Evolutionary conservation across 352 stramenopile species (phyloP), one percentile per base, ranked within the genome.

Genomic region (Phytophthora cryptogea): DNA sequence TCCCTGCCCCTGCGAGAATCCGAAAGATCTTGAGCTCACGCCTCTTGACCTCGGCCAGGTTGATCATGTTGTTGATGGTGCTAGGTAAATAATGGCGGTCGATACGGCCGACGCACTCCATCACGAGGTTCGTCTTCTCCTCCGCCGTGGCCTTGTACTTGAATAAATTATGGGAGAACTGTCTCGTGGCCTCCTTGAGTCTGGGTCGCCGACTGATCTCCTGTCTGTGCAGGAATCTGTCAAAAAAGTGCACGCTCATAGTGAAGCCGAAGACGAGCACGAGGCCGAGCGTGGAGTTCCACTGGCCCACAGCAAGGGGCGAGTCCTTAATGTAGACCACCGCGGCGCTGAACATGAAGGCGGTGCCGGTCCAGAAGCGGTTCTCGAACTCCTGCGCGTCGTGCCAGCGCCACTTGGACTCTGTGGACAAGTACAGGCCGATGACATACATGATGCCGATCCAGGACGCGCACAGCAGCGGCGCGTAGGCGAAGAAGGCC

Each of bases 331-430:
- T 92, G 64, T 98, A 98, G n/a, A 98, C 76, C 39, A 96, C 66
- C n/a, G 92, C 90, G 1, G 83, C 88, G 43, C 86, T 96, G 45
- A 98, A 92, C n/a, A 98, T 59, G 49, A 97, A 90, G 9, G 91
- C 92, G 31, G 96, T 97, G 59, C 97, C 83, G 5, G 94, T 98
- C 96, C 94, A 98, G 69, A 99, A 99, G 59, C 94, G 84, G 80
- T 99, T 99, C 73, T 99, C 96, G 63, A 98, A 98, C 76, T 98
- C 95, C 61, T 97, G 86, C 14, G 88, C 86, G 57, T 94, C 80
- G 71, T 94, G 86, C 79, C 83, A 94, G 51, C 83, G 80, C 85
- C 85, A 95, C 37, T 89, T 87, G 39, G 79, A 88, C 50, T 94
- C 86, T 37, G 82, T 92, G 27, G 81, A 87, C 54, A 94, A 66